A percentile compares a stretch with the other conserved stretches of the same genome.
phyloP scores from a whole-genome alignment of 305 asterid genomes.

The Solanum hybrid region DNA sequence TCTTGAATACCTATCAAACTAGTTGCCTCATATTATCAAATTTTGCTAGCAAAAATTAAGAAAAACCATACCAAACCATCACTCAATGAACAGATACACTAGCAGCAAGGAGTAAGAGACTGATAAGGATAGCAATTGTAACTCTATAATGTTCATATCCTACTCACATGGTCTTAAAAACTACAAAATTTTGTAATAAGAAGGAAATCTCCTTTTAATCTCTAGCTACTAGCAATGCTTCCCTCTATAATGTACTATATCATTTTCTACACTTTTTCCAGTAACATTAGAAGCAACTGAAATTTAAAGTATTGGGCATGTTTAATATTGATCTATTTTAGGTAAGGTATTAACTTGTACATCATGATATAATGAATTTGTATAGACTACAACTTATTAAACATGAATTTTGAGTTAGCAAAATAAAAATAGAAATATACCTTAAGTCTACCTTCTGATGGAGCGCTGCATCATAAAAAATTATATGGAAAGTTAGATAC shows the following conservation, averaged over 20 bases:
- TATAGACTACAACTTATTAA: not conserved
- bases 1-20: no score
- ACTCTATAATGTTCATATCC: not conserved
- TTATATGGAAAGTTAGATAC: not conserved
- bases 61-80: not conserved
- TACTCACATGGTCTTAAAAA: not conserved
- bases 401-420: not conserved
- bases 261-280: not conserved
- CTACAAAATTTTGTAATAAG: not conserved
- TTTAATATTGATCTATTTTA: no score
- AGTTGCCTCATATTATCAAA: no score
- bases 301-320: not conserved
- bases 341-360: not conserved
- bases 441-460: not conserved
- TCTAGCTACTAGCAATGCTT: not conserved
- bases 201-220: not conserved
- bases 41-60: not conserved
- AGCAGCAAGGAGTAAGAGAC: not conserved
- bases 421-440: not conserved
- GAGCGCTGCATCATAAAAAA: not conserved
- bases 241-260: not conserved
- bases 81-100: not conserved
- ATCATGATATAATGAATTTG: not conserved
- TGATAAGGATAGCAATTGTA: not conserved
- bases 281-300: not conserved